Evolutionary conservation across 495 filamentous ascomycete species (phyloP).

Genomic region (Margaritispora aquatica): DNA sequence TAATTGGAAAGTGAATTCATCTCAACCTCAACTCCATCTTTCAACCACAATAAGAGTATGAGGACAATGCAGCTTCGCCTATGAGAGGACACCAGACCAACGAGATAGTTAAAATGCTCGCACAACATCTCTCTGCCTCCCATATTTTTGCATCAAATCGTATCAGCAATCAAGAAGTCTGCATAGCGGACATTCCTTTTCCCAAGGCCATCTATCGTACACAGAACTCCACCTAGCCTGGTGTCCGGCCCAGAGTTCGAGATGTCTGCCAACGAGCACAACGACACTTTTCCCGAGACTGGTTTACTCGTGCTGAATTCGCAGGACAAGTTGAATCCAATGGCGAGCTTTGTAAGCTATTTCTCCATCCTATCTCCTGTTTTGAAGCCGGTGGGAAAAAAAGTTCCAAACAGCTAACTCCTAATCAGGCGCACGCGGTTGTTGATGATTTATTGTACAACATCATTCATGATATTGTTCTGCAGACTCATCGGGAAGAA

Average conservation of each 20-base stretch:
- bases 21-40: neutral
- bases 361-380: neutral
- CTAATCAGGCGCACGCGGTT: slow-evolving; percentile 42
- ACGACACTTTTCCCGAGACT: slow-evolving; percentile 10
- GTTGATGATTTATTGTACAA: slow-evolving; percentile 67
- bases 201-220: slow-evolving; percentile 1
- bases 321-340: slow-evolving; percentile 6
- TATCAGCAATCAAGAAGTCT: slow-evolving; percentile 1
- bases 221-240: slow-evolving; percentile 9
- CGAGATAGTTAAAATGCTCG: slow-evolving; percentile 20
- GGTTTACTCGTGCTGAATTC: slow-evolving; percentile 16
- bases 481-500: slow-evolving; percentile 68
- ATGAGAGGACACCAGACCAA: neutral
- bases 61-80: neutral
- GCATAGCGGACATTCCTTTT: slow-evolving; percentile 19
- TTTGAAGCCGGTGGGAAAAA: neutral
- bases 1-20: too few species aligned
- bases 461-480: slow-evolving; percentile 62
- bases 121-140: slow-evolving; percentile 6
- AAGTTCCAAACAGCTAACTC: slow-evolving; percentile 17
- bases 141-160: slow-evolving; percentile 13
- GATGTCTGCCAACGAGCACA: slow-evolving; percentile 21
- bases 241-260: slow-evolving; percentile 5
- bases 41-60: too few species aligned
- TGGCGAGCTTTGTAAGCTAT: slow-evolving; percentile 19